Base-by-base conservation (phyloP, 1,139 yeast genomes). In the Saccharomyces pastorianus region DNA sequence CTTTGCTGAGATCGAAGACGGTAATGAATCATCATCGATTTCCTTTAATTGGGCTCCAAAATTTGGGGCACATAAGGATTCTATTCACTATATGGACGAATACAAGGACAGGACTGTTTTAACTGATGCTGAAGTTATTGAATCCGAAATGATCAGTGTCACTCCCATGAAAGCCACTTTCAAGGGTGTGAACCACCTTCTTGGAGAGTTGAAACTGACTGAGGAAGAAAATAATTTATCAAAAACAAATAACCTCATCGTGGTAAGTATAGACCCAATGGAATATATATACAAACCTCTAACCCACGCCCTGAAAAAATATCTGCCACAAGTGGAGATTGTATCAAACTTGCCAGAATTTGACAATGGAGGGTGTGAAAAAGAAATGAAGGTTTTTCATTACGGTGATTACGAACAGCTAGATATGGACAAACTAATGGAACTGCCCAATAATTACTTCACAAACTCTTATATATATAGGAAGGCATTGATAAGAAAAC, bases 341-440 rank as follows among this genome's bases (percentile, higher is more conserved):
- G 52, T 58, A 6, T 42, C 58, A 9, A 49, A 55, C 3, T 31
- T 58, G 14, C 57, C 60, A 14, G 17, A 51, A 13, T 26, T 47
- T 1, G 51, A 42, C 8, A 58, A 57, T 1, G 57, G 55, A 2
- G 53, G 51, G 1, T 6, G 2, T 20, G 44, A 38, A 38, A 38
- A 38, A 8, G 11, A 20, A 38, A 38, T 20, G 25, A 75, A 73
- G 56, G 65, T 82, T 1, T 83, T 90, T 62, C 96, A 90, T 59
- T 90, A 82, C 66, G 93, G 89, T 13, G 98, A 93, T 54, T 93
- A 93, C 67, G 99, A 93, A 68, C 91, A 88, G 54, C 71, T 91
- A 27, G 88, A 91, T 64, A 79, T 90, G 63, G 97, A 90, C 64
- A 61, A 61, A 49, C 52, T 66, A 25, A 54, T 68, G 41, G 65